Base-by-base conservation (phyloP, 2,329 filamentous ascomycete genomes). In the Huntiella savannae region DNA sequence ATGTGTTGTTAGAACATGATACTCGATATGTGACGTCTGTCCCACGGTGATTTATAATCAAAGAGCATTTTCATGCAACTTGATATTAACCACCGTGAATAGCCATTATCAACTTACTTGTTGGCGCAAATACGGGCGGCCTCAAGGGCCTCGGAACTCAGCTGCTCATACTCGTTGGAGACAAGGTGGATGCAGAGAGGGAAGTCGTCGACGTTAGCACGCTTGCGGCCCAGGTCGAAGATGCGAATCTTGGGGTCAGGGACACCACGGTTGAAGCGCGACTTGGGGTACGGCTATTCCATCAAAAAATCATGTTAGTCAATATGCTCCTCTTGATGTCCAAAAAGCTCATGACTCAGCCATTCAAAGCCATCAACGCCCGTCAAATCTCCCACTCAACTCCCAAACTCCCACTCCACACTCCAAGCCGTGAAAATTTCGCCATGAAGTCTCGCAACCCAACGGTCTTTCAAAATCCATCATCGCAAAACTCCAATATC, bases 61-160 rank as follows among this genome's bases (percentile, higher is more conserved):
- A 28, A 28, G 10, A 10, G 7, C 22, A 28, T 28, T 28, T 6
- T 10, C 6, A 10, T 28, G 22, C 22, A 28, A 28, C 8, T 8
- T 6, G 22, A 28, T 28, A 28, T 19, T 4, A 10, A 28, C 22
- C 22, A 3, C 22, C 22, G 1, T 28, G 22, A 7, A 10, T 0
- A 28, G 2, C 8, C 7, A 28, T 28, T 28, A 6, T 15, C 11
- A 22, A 51, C 51, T 53, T 43, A 53, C 84, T 96, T 96, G 84
- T 98, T 98, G 82, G 87, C 87, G 77, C 88, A 96, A 67, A 98
- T 98, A 80, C 91, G 91, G 69, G 91, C 91, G 66, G 91, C 91
- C 74, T 98, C 91, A 62, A 98, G 86, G 65, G 91, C 91, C 76
- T 98, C 91, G 60, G 91, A 96, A 67, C 85, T 93, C 75, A 98